Evolutionary conservation across 1,139 yeast species (phyloP).

Genomic region (Yamadazyma conglobata): DNA sequence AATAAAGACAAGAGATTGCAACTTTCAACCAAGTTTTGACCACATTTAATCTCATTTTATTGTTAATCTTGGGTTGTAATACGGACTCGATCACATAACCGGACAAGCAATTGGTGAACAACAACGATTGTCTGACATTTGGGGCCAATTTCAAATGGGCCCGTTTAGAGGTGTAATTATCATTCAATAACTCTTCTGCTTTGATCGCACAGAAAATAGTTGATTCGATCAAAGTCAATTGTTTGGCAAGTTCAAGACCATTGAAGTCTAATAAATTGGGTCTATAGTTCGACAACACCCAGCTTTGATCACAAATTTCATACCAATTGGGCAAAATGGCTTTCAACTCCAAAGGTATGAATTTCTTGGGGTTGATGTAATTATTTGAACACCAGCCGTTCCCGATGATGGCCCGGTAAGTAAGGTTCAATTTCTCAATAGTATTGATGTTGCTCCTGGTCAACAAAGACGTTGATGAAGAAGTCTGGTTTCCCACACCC

Average conservation of each 20-base stretch:
- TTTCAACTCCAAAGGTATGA: constrained; percentile 26
- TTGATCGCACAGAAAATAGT: constrained; percentile 63
- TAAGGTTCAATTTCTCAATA: constrained; percentile 44
- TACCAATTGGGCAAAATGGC: constrained; percentile 36
- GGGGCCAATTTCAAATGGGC: constrained; percentile 64
- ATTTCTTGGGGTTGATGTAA: constrained; percentile 25
- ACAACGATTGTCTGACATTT: constrained; percentile 65
- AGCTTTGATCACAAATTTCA: constrained; percentile 39
- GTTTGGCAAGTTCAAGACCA: constrained; percentile 80
- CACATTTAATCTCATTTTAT: constrained; percentile 53
- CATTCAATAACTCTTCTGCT: constrained; percentile 72
- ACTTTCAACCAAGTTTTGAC: constrained; percentile 82
- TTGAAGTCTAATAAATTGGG: constrained; percentile 66
- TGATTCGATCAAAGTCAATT: constrained; percentile 77
- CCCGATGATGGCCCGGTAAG: constrained; percentile 50
- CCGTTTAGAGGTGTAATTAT: constrained; percentile 65
- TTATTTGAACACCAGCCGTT: constrained; percentile 45
- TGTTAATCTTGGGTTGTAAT: constrained; percentile 49
- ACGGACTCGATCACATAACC: constrained; percentile 82
- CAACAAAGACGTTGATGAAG: constrained; percentile 36
- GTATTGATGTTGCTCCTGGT: constrained; percentile 36
- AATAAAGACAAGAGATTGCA: constrained; percentile 75
- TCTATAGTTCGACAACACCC: constrained; percentile 45
- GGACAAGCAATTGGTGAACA: constrained; percentile 75
- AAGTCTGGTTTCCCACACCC: constrained; percentile 41